Percentiles rank a stretch among this genome's conserved stretches.
Conservation (phyloP, 306 rosid species). For the Fragaria iinumae region DNA sequence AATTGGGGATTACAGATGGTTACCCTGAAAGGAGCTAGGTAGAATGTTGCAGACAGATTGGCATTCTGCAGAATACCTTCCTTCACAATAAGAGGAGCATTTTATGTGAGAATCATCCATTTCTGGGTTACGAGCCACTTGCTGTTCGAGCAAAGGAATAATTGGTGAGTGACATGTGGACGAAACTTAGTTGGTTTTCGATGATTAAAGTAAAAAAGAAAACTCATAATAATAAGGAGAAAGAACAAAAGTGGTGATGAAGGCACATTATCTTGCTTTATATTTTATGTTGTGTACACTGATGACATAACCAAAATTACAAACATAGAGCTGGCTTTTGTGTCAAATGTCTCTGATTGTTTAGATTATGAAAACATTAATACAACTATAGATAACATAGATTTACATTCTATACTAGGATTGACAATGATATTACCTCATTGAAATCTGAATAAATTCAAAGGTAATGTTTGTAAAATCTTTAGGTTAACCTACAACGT, state of each 20-base stretch:
- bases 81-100: background rate
- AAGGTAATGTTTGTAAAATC: no score
- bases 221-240: background rate
- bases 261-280: background rate
- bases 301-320: background rate
- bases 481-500: no score
- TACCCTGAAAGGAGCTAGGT: background rate
- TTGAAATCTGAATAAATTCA: no score
- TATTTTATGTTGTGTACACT: background rate
- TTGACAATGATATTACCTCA: background rate
- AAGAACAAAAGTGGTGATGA: background rate
- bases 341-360: background rate
- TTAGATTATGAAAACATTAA: background rate
- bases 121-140: background rate
- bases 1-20: background rate
- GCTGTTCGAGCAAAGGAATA: background rate
- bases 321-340: background rate
- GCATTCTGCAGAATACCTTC: background rate
- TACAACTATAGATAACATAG: no score
- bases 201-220: background rate
- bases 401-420: no score
- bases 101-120: background rate
- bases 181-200: conserved; percentile 11
- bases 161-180: conserved; percentile 10
- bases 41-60: background rate